phyloP scores from a whole-genome alignment of 805 yeast genomes.

The Ogataea ganodermae region DNA sequence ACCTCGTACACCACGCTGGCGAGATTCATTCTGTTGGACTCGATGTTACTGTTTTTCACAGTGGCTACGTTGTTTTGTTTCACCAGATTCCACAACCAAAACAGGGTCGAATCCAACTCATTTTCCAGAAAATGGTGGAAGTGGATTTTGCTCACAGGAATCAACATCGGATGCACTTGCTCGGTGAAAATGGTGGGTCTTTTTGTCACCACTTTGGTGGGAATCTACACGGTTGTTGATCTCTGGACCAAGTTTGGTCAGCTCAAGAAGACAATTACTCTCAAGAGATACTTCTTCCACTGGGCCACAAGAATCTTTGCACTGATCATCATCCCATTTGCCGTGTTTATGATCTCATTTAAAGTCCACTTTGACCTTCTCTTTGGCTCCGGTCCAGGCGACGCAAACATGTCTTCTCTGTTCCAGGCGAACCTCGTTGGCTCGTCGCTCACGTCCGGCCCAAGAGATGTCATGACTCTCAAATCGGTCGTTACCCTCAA shows the following conservation, averaged over 20 bases:
- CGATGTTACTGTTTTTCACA: slow-evolving; percentile 88
- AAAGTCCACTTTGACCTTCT: slow-evolving; percentile 75
- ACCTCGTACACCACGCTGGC: slow-evolving; percentile 82
- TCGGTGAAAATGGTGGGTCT: slow-evolving; percentile 97
- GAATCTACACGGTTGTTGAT: slow-evolving; percentile 85
- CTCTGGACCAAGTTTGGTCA: slow-evolving; percentile 90
- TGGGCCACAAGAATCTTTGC: slow-evolving; percentile 68
- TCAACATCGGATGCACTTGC: slow-evolving; percentile 84
- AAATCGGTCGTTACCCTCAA: slow-evolving; percentile 67
- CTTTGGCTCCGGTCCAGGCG: slow-evolving; percentile 81
- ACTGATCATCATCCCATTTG: slow-evolving; percentile 64
- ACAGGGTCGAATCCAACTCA: slow-evolving; percentile 43
- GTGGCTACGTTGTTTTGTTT: slow-evolving; percentile 77
- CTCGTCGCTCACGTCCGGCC: slow-evolving; percentile 63
- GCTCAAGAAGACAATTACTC: slow-evolving; percentile 43
- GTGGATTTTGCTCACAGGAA: slow-evolving; percentile 85
- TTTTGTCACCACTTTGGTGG: slow-evolving; percentile 84
- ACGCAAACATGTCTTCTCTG: slow-evolving; percentile 84
- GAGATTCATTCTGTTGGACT: slow-evolving; percentile 87
- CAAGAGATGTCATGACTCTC: slow-evolving; percentile 57
- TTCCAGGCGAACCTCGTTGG: slow-evolving; percentile 85
- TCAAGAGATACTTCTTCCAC: slow-evolving; percentile 54
- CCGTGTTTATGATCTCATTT: slow-evolving; percentile 65
- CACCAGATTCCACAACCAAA: slow-evolving; percentile 67
- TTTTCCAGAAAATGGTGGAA: slow-evolving; percentile 89